These are phyloP conservation scores for Rhodotorula graminis DNA, from an alignment of 768 basidiomycete genomes.

Conservation along the genomic window DNA sequence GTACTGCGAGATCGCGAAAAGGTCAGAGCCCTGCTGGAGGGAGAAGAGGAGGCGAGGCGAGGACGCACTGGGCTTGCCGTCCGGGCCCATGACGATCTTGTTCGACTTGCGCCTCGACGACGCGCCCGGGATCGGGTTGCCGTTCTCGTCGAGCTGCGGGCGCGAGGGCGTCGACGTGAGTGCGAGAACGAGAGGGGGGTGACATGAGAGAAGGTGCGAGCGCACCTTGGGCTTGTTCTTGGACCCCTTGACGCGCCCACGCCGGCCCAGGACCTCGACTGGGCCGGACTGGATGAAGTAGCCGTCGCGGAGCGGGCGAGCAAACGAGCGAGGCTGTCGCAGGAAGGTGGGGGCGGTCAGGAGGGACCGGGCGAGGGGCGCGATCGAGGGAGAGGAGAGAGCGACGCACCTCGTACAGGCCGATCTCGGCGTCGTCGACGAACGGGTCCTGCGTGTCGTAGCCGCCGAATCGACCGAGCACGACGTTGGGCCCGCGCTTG, in stretches of 20 bases:
- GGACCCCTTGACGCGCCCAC: conserved; percentile 23
- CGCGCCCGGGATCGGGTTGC: conserved; percentile 13
- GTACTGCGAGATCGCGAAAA: background rate
- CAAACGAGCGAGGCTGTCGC: conserved; percentile 66
- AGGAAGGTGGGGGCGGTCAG: background rate
- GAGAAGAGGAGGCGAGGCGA: too few relatives aligned
- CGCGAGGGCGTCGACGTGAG: background rate
- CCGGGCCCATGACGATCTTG: conserved; percentile 7
- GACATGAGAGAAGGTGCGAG: too few relatives aligned
- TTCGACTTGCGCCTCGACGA: conserved; percentile 11
- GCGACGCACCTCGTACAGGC: conserved; percentile 63
- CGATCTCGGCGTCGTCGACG: conserved; percentile 94
- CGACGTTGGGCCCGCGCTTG: conserved; percentile 33
- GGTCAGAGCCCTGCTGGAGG: too few relatives aligned
- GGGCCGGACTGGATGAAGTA: conserved; percentile 37
- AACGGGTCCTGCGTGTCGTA: conserved; percentile 91
- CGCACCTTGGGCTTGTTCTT: conserved; percentile 35
- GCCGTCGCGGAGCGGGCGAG: conserved; percentile 83
- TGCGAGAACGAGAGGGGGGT: too few relatives aligned
- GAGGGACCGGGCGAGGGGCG: too few relatives aligned
- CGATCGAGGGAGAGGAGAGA: background rate
- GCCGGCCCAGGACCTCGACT: conserved; percentile 17
- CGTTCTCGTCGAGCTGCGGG: conserved; percentile 24
- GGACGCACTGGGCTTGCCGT: conserved; percentile 27
- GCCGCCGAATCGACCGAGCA: conserved; percentile 56